These are phyloP conservation scores for Penicillium chermesinum DNA, from an alignment of 495 filamentous ascomycete species.

Conservation along the genomic window DNA sequence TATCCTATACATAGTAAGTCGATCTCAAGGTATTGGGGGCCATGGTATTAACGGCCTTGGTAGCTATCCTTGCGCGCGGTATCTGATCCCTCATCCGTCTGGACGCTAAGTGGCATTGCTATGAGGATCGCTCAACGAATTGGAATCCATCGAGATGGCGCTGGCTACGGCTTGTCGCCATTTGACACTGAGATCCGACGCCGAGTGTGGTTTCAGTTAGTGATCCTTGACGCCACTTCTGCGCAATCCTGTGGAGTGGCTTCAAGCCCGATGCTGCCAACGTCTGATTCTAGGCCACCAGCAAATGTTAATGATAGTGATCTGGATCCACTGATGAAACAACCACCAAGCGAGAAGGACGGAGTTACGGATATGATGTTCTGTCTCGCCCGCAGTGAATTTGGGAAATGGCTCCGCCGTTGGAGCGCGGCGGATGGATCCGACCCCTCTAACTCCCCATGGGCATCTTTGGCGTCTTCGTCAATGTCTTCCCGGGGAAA, in stretches of 20 bases:
- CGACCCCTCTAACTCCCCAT: slow-evolving; percentile 25
- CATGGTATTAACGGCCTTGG: slow-evolving; percentile 3
- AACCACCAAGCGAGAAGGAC: slow-evolving; percentile 44
- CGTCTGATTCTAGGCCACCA: slow-evolving; percentile 34
- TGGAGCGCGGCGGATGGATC: slow-evolving; percentile 14
- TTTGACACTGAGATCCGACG: slow-evolving; percentile 46
- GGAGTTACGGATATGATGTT: slow-evolving; percentile 67
- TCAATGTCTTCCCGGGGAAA: slow-evolving; percentile 43
- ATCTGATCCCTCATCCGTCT: slow-evolving; percentile 37
- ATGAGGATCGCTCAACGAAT: slow-evolving; percentile 40
- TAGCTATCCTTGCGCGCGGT: slow-evolving; percentile 29
- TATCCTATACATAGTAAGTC: slow-evolving; percentile 37
- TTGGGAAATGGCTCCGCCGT: slow-evolving; percentile 37
- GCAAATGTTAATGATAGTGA: slow-evolving; percentile 56
- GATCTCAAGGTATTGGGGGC: neutral
- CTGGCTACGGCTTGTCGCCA: slow-evolving; percentile 26
- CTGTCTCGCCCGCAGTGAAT: slow-evolving; percentile 48
- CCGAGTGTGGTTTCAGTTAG: slow-evolving; percentile 37
- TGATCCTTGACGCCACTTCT: slow-evolving; percentile 29
- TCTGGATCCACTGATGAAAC: slow-evolving; percentile 52
- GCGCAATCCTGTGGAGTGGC: slow-evolving; percentile 31
- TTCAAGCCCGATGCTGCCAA: slow-evolving; percentile 13
- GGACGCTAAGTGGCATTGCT: slow-evolving; percentile 40
- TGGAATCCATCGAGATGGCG: slow-evolving; percentile 42
- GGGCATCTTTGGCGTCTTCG: slow-evolving; percentile 25